Percentiles rank a stretch among this genome's conserved stretches.
Conservation (phyloP, 108 stramenopile genomes). For the Chaetoceros muelleri region DNA sequence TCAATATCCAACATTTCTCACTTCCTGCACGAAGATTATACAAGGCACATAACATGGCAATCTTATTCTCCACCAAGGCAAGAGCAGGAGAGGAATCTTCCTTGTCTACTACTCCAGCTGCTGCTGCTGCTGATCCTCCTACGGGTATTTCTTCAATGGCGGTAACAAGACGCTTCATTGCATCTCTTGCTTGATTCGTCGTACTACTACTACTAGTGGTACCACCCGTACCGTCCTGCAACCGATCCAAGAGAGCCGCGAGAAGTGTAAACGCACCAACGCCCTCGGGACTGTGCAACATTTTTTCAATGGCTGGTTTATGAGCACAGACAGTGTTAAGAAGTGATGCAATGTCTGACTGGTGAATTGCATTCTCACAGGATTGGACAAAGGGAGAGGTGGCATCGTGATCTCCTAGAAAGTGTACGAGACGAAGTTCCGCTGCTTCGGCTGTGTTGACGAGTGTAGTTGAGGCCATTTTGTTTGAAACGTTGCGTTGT, state of each 20-base stretch:
- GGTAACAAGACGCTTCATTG: slow-evolving; percentile 26
- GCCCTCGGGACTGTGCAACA: slow-evolving; percentile 50
- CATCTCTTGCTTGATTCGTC: slow-evolving; percentile 9
- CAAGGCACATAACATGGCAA: slow-evolving; percentile 38
- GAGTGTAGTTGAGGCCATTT: slow-evolving; percentile 52
- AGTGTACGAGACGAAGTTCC: slow-evolving; percentile 59
- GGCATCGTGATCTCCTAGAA: slow-evolving; percentile 36
- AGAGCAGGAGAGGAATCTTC: slow-evolving; percentile 9
- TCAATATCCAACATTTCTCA: slow-evolving; percentile 47
- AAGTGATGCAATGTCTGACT: slow-evolving; percentile 50
- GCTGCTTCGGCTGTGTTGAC: slow-evolving; percentile 78
- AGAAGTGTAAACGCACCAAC: slow-evolving; percentile 52
- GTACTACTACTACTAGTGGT: no score
- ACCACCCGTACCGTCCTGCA: no score
- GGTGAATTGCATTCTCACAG: slow-evolving; percentile 37
- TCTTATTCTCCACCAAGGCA: slow-evolving; percentile 18
- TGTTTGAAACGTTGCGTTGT: not conserved
- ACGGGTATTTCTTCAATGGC: no score
- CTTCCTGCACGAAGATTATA: slow-evolving; percentile 62
- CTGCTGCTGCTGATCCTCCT: no score
- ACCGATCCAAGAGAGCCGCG: slow-evolving; percentile 54
- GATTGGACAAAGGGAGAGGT: slow-evolving; percentile 20
- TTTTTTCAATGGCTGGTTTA: slow-evolving; percentile 29
- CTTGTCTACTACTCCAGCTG: slow-evolving; percentile 6
- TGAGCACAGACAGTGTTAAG: slow-evolving; percentile 42